Conservation (phyloP, 768 basidiomycete species). For the Xerocomellus intermedius region DNA sequence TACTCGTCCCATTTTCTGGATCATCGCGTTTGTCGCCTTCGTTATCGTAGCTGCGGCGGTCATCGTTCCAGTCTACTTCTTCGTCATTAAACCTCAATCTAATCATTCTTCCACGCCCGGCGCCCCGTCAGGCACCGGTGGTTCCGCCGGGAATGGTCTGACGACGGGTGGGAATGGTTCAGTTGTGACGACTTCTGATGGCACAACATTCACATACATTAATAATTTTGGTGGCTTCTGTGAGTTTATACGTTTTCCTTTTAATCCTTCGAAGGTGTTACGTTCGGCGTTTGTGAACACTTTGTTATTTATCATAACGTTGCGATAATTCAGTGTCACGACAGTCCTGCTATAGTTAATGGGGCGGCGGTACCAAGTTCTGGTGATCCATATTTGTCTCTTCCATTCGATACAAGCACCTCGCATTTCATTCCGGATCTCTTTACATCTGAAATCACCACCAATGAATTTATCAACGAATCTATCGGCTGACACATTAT, state of each 20-base stretch:
- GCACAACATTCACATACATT: constrained; percentile 69
- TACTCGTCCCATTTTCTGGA: constrained; percentile 27
- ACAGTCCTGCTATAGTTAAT: background rate
- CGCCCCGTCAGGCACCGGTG: background rate
- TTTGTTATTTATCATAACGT: background rate
- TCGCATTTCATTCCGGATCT: background rate
- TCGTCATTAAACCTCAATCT: constrained; percentile 26
- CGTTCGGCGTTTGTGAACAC: background rate
- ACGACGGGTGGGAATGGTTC: constrained; percentile 68
- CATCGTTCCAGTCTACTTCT: constrained; percentile 41
- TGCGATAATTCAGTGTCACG: background rate
- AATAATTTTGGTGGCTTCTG: constrained; percentile 78
- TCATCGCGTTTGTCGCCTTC: constrained; percentile 30
- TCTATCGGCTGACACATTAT: constrained; percentile 2
- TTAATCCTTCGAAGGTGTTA: background rate
- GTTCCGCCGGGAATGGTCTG: constrained; percentile 6
- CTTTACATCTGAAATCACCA: background rate
- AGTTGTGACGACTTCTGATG: constrained; percentile 59
- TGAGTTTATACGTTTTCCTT: constrained; percentile 34
- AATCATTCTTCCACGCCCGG: background rate
- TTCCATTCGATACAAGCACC: background rate
- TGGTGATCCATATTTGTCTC: background rate
- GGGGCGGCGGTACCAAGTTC: no score
- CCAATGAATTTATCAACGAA: background rate
- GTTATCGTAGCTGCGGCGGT: constrained; percentile 36